A percentile compares a stretch with the other conserved stretches of the same genome.
phyloP scores from a whole-genome alignment of 2,329 filamentous ascomycete genomes.

The Aspergillus cejpii region DNA sequence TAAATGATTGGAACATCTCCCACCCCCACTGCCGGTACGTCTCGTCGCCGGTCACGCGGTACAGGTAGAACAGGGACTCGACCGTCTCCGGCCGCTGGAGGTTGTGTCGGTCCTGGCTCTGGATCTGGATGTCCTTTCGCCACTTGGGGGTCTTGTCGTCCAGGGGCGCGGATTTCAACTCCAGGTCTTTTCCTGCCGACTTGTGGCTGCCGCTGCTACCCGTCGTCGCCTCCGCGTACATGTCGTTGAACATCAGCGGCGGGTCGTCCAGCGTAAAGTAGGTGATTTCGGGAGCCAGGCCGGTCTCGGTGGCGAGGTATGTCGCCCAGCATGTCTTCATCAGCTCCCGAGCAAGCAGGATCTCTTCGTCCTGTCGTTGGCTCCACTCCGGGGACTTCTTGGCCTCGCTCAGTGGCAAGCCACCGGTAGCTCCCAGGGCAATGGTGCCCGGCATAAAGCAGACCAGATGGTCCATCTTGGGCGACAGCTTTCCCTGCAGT shows the following conservation, averaged over 20 bases:
- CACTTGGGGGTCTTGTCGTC: constrained; percentile 45
- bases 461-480: constrained; percentile 97
- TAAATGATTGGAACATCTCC: constrained; percentile 94
- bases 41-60: constrained; percentile 86
- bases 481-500: constrained; percentile 57
- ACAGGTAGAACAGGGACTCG: constrained; percentile 98
- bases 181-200: constrained; percentile 29
- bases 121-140: constrained; percentile 72
- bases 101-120: constrained; percentile 80
- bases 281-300: constrained; percentile 89
- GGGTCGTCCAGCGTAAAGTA: constrained; percentile 74
- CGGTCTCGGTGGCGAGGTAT: constrained; percentile 84
- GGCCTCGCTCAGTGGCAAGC: constrained; percentile 67
- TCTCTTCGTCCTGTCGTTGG: constrained; percentile 74
- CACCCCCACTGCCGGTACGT: constrained; percentile 95
- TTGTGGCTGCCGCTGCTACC: constrained; percentile 27
- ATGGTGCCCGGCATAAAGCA: constrained; percentile 98
- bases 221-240: constrained; percentile 29
- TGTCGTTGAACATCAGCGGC: constrained; percentile 47
- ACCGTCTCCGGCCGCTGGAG: constrained; percentile 92
- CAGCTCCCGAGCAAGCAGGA: constrained; percentile 77
- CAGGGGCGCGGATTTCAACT: constrained; percentile 29
- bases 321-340: constrained; percentile 98
- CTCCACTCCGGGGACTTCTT: constrained; percentile 67
- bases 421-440: constrained; percentile 76